phyloP scores from a whole-genome alignment of 2,329 filamentous ascomycete genomes.

The Pseudocercospora pini-densiflorae region DNA sequence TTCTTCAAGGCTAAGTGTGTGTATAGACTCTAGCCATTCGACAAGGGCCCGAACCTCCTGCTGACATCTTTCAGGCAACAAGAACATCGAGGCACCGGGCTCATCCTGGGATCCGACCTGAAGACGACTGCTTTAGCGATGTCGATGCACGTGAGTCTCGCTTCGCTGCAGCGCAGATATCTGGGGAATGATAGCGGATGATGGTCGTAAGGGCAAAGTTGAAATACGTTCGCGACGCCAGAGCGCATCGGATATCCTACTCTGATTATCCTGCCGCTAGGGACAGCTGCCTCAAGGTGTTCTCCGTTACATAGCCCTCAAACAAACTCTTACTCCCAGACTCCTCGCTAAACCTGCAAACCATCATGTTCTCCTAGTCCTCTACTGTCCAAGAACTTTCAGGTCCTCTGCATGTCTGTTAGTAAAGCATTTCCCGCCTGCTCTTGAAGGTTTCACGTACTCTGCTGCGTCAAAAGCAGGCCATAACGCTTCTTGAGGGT shows the following conservation, averaged over 20 bases:
- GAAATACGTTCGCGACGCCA: neutral
- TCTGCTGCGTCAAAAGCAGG: slow-evolving; percentile 78
- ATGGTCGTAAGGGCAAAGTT: neutral
- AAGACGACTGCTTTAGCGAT: too few relatives aligned
- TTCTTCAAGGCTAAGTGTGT: neutral
- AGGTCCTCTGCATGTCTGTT: slow-evolving; percentile 44
- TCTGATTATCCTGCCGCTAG: neutral
- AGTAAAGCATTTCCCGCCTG: neutral
- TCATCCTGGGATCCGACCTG: too few relatives aligned
- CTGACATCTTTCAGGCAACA: too few relatives aligned
- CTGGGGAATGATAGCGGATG: too few relatives aligned
- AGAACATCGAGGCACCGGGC: too few relatives aligned
- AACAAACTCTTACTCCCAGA: neutral
- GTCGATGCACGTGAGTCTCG: neutral
- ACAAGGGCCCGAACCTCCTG: neutral
- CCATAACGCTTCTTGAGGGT: slow-evolving; percentile 94
- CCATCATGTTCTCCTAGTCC: neutral
- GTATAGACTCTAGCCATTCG: neutral
- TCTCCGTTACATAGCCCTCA: neutral
- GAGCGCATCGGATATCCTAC: neutral
- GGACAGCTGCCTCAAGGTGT: neutral
- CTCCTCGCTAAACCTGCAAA: slow-evolving; percentile 35
- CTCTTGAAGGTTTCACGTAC: slow-evolving; percentile 24
- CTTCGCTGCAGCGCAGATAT: neutral
- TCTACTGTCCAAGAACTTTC: slow-evolving; percentile 50